Conservation (phyloP, 2,329 filamentous ascomycete genomes). For the Fusarium lateritium region DNA sequence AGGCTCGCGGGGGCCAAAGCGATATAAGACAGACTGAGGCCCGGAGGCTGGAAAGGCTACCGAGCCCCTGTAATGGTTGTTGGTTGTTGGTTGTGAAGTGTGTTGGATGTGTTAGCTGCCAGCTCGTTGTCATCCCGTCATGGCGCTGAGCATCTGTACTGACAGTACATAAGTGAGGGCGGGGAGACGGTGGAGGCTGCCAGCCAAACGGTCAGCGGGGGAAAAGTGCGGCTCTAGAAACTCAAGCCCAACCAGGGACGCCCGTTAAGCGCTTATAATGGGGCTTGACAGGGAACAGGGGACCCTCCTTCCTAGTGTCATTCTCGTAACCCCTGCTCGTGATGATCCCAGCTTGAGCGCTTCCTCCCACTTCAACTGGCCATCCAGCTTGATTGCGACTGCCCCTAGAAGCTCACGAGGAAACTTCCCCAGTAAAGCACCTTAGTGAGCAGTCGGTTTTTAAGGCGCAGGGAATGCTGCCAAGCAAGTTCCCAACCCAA, state of each 20-base stretch:
- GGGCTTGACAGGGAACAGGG: conserved; percentile 13
- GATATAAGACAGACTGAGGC: conserved; percentile 13
- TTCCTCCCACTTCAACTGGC: conserved; percentile 14
- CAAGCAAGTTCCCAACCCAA: neutral
- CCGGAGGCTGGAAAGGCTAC: conserved; percentile 8
- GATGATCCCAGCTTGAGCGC: conserved; percentile 12
- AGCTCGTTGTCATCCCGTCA: conserved; percentile 7
- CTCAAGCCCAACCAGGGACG: conserved; percentile 13
- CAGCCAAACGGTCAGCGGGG: conserved; percentile 7
- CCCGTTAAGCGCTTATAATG: conserved; percentile 16
- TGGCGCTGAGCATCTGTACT: neutral
- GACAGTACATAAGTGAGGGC: too few species aligned
- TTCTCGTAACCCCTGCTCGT: conserved; percentile 3
- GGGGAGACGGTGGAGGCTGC: conserved; percentile 4
- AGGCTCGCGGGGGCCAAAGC: conserved; percentile 6
- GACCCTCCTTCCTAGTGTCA: neutral
- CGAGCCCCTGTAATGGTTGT: neutral
- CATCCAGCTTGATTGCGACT: neutral
- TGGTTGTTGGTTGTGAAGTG: conserved; percentile 2
- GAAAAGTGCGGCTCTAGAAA: conserved; percentile 13
- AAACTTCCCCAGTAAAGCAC: neutral
- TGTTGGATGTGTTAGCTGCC: conserved; percentile 20
- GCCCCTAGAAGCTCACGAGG: conserved; percentile 8
- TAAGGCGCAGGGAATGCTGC: neutral
- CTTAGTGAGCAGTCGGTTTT: neutral